Conservation (phyloP, 2,329 filamentous ascomycete genomes). For the Cyclaneusma minus region DNA sequence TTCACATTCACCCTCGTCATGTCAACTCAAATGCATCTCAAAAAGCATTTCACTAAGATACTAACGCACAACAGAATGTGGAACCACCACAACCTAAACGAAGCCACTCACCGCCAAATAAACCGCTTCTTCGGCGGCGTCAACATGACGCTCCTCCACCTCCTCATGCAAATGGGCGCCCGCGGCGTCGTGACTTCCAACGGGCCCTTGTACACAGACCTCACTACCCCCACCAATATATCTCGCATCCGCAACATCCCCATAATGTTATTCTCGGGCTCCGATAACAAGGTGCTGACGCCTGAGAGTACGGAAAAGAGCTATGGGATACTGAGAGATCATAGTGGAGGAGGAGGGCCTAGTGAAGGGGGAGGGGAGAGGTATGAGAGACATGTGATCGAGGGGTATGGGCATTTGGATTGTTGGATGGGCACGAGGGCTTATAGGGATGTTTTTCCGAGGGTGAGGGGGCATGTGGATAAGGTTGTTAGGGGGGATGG, state of each 20-base stretch:
- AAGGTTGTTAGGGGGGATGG: conserved; percentile 24
- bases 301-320: conserved; percentile 35
- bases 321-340: conserved; percentile 34
- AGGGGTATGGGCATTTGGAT: conserved; percentile 44
- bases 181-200: conserved; percentile 36
- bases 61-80: conserved; percentile 34
- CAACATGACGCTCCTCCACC: conserved; percentile 38
- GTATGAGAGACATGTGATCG: conserved; percentile 36
- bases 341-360: no score
- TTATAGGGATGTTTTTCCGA: conserved; percentile 42
- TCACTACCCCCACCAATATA: conserved; percentile 35
- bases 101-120: conserved; percentile 46
- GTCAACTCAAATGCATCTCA: no score
- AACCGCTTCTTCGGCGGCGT: conserved; percentile 46
- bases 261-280: conserved; percentile 37
- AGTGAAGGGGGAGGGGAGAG: no score
- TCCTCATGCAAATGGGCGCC: conserved; percentile 40
- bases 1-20: no score
- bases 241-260: conserved; percentile 33
- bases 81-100: conserved; percentile 50
- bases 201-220: conserved; percentile 26
- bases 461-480: conserved; percentile 37
- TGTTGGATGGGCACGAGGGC: conserved; percentile 46
- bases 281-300: conserved; percentile 39
- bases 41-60: background rate